phyloP scores from a whole-genome alignment of 2,329 filamentous ascomycete species.

The Lasiodiplodia sp. region DNA sequence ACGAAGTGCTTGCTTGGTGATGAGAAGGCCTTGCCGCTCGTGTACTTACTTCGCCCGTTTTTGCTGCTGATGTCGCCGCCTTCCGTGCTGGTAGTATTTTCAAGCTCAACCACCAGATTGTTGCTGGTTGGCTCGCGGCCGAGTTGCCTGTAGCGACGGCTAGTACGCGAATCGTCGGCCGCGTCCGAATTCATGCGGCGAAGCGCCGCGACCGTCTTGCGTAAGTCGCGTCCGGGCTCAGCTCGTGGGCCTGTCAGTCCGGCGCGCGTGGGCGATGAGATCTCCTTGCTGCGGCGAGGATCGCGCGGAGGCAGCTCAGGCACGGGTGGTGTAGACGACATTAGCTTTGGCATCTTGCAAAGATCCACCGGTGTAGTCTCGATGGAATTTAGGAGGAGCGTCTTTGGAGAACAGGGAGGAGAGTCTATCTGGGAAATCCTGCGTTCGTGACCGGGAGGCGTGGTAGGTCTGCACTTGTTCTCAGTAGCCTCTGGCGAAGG shows the following conservation, averaged over 20 bases:
- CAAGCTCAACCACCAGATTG: neutral
- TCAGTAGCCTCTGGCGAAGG: neutral
- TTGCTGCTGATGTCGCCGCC: neutral
- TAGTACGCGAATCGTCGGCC: conserved; percentile 26
- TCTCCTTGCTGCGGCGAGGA: conserved; percentile 31
- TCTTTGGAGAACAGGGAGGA: conserved; percentile 50
- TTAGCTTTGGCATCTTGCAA: neutral
- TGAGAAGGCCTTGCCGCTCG: neutral
- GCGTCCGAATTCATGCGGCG: conserved; percentile 49
- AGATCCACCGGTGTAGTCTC: conserved; percentile 5
- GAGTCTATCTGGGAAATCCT: neutral
- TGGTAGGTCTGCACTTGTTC: neutral
- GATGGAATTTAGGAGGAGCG: conserved; percentile 34
- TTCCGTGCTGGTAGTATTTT: neutral
- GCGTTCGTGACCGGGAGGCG: neutral
- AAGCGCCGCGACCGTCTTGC: conserved; percentile 43
- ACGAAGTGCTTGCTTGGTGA: conserved; percentile 16
- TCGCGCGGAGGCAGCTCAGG: conserved; percentile 35
- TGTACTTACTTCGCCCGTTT: neutral
- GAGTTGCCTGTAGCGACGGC: conserved; percentile 48
- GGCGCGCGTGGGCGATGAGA: conserved; percentile 5
- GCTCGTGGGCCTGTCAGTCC: conserved; percentile 41
- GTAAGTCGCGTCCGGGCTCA: conserved; percentile 38
- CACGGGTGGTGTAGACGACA: conserved; percentile 32
- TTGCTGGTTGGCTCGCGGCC: conserved; percentile 43